Conservation (phyloP, 441 rosid genomes). For the Mallotus japonicus region DNA sequence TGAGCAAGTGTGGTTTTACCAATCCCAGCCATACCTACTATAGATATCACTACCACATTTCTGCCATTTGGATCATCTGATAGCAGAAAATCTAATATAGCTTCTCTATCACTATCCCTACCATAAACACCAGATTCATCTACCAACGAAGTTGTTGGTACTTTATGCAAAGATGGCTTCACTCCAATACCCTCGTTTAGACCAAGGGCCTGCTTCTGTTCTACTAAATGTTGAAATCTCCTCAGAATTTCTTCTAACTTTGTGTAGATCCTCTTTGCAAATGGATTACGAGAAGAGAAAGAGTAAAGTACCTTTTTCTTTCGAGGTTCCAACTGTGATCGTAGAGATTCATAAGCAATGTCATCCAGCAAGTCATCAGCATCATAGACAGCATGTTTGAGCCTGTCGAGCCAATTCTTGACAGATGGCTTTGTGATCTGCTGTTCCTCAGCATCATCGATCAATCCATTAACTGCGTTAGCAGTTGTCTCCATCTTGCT, state of each 20-base stretch:
- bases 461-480: background rate
- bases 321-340: background rate
- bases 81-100: no score
- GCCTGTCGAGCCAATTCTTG: constrained; percentile 12
- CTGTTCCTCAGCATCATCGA: constrained; percentile 20
- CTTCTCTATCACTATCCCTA: no score
- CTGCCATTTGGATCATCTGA: no score
- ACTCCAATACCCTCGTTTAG: background rate
- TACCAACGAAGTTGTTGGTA: constrained; percentile 1
- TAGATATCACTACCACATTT: no score
- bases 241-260: no score
- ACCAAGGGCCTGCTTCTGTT: background rate
- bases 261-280: constrained; percentile 1
- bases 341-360: constrained; percentile 2
- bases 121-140: constrained; percentile 17
- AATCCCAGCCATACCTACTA: no score
- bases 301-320: no score
- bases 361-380: constrained; percentile 21
- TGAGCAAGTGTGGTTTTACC: no score
- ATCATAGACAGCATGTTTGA: constrained; percentile 20
- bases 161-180: background rate
- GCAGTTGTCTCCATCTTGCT: background rate
- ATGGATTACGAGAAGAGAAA: background rate
- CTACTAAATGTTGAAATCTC: constrained; percentile 2
- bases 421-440: constrained; percentile 10